A percentile compares a stretch with the other conserved stretches of the same genome.
These are phyloP conservation scores for Zizania palustris DNA, from an alignment of 202 grass and related monocot genomes.

Conservation along the genomic window DNA sequence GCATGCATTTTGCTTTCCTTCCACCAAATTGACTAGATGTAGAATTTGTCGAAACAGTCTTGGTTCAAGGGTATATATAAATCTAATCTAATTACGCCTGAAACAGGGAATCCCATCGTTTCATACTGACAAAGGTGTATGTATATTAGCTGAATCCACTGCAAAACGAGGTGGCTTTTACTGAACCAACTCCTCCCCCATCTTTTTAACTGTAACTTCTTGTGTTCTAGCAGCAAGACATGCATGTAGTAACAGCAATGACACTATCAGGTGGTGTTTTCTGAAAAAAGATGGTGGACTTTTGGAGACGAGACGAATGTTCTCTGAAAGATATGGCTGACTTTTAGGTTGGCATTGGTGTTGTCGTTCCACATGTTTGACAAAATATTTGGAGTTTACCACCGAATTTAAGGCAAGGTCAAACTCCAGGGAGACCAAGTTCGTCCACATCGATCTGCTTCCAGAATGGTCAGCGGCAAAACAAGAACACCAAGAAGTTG, in stretches of 20 bases:
- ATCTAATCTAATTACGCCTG: background rate
- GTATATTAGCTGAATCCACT: background rate
- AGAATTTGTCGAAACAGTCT: background rate
- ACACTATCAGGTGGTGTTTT: background rate
- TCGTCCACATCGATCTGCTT: no score
- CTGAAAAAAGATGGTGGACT: background rate
- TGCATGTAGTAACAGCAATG: no score
- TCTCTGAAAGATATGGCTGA: background rate
- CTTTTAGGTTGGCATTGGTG: background rate
- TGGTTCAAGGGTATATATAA: background rate
- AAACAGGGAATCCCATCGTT: constrained; percentile 5
- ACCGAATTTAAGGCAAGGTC: background rate
- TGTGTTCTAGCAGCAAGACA: background rate
- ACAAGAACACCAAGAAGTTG: no score
- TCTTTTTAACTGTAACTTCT: background rate
- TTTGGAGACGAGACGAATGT: no score
- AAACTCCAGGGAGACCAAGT: background rate
- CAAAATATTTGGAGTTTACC: background rate
- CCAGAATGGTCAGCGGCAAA: no score
- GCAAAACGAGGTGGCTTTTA: background rate
- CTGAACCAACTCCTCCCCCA: background rate
- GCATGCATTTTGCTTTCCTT: background rate
- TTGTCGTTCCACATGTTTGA: background rate
- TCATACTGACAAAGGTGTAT: background rate
- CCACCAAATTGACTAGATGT: background rate